Conservation (phyloP, 805 yeast species). For the Cyberlindnera misumaiensis region DNA sequence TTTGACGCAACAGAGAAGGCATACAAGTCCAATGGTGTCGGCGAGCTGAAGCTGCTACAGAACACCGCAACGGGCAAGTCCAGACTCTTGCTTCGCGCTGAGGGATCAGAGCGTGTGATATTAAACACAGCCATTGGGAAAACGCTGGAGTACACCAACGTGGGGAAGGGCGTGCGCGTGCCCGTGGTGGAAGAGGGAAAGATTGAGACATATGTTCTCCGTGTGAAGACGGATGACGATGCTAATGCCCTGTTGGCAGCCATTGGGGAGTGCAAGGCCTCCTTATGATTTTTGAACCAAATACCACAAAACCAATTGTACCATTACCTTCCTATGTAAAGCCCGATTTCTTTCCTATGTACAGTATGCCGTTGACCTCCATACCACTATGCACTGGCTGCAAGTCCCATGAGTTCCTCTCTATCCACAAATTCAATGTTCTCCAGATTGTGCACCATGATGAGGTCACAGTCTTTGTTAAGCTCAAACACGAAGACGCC, state of each 20-base stretch:
- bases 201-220: constrained; percentile 61
- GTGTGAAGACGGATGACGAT: constrained; percentile 72
- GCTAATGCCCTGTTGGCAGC: constrained; percentile 44
- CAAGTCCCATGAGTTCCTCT: constrained; percentile 12
- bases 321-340: background rate
- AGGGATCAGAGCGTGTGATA: constrained; percentile 76
- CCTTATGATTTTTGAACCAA: background rate
- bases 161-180: constrained; percentile 64
- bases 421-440: constrained; percentile 54
- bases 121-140: constrained; percentile 58
- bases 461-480: constrained; percentile 44
- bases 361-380: too few species aligned
- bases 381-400: background rate
- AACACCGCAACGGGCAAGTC: constrained; percentile 51
- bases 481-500: constrained; percentile 67
- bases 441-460: constrained; percentile 61
- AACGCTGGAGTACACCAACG: constrained; percentile 50
- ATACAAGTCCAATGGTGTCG: constrained; percentile 68
- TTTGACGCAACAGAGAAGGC: constrained; percentile 43
- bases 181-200: constrained; percentile 52
- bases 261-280: constrained; percentile 16
- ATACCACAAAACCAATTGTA: background rate
- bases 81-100: constrained; percentile 78
- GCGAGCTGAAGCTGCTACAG: constrained; percentile 69
- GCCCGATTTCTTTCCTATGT: background rate